Base-by-base conservation (phyloP, 2,329 filamentous ascomycete species). In the Xylariaceae sp. region DNA sequence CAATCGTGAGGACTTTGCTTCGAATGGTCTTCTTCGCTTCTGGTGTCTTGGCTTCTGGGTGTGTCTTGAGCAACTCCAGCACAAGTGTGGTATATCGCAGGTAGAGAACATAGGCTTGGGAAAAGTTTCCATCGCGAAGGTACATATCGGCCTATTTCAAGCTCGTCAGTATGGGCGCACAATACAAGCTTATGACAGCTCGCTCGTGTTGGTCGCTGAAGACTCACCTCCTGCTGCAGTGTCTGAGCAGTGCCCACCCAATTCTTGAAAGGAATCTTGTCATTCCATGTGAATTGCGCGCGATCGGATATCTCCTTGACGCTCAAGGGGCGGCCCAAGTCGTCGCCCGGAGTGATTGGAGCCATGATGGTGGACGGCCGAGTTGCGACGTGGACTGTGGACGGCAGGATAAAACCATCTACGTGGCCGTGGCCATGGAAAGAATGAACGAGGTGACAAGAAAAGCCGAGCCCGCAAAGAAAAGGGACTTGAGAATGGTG, bases 61-160 rank as follows among this genome's bases (percentile, higher is more conserved):
- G 94, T 1, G 75, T 79, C 0, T 82, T 79, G 6, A 99, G 77
- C 51, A 87, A 80, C 5, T 89, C 81, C 31, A 96, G 75, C 29
- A 96, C 82, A n/a, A 99, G 83, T 51, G 86, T 80, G 7, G 90
- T 90, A 72, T 95, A 91, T 63, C 94, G 85, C 68, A 94, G 89
- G n/a, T 95, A 81, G 56, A 97, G 84, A 52, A 96, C 80, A 70
- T 95, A 99, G 3, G 92, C 89, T 67, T 94, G 87, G 64, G 91
- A 84, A 60, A 90, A 84, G 71, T 96, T 91, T 65, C 87, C 86
- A 71, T 97, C 92, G 42, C 81, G 80, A 65, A 94, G 80, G 68
- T 96, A 96, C 64, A 92, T 89, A 50, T 83, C 79, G 26, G 90
- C 91, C 89, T 96, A 66, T 34, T 46, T 26, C 26, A 39, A 34